phyloP scores from a whole-genome alignment of 163 green algal genomes.

The Prototheca wickerhamii region DNA sequence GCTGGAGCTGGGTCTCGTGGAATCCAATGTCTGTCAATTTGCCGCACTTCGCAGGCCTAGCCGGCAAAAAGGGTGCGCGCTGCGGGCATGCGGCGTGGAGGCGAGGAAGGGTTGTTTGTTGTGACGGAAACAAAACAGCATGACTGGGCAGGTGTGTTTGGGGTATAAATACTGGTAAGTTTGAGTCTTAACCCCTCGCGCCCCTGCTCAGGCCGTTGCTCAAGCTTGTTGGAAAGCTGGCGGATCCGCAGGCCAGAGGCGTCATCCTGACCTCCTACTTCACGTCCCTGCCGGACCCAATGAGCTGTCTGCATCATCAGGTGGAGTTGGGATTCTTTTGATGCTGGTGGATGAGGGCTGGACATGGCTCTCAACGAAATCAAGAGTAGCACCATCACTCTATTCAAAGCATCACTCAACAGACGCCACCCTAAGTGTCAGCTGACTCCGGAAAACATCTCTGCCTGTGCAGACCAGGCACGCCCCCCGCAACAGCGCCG shows the following conservation, averaged over 20 bases:
- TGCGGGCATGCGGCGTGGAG: too few relatives aligned
- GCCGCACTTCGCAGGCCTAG: too few relatives aligned
- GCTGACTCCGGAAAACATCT: background rate
- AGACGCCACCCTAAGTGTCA: background rate
- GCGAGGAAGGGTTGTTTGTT: too few relatives aligned
- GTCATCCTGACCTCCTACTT: constrained; percentile 10
- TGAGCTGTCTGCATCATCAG: constrained; percentile 1
- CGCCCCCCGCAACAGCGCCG: background rate
- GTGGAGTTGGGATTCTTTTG: background rate
- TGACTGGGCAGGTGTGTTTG: too few relatives aligned
- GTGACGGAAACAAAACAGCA: too few relatives aligned
- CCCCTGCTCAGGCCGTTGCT: background rate
- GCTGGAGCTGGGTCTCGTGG: too few relatives aligned
- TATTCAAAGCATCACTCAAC: background rate
- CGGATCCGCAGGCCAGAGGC: background rate
- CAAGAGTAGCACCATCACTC: too few relatives aligned
- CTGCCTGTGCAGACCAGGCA: background rate
- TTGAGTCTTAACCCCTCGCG: background rate
- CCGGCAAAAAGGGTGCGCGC: too few relatives aligned
- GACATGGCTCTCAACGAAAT: too few relatives aligned
- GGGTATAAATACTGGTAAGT: too few relatives aligned
- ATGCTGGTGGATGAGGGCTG: background rate
- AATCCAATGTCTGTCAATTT: too few relatives aligned
- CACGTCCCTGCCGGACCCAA: background rate
- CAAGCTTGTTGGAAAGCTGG: background rate